These are phyloP conservation scores for Ophiostoma piceae DNA, from an alignment of 2,329 filamentous ascomycete genomes.

Conservation along the genomic window DNA sequence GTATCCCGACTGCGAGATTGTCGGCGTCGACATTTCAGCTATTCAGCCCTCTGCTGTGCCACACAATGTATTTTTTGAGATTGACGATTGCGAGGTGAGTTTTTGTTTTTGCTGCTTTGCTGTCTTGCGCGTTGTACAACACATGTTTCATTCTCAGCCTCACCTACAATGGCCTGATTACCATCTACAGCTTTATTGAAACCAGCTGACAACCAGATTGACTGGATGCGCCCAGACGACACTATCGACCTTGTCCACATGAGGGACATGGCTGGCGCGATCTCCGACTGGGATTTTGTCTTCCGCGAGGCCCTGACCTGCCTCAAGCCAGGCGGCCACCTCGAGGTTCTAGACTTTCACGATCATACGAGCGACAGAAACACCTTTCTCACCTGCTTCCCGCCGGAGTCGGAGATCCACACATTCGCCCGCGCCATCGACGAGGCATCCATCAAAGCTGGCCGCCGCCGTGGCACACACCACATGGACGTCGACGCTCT, in stretches of 20 bases:
- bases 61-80: constrained; percentile 55
- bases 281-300: constrained; percentile 51
- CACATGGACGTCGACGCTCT: constrained; percentile 33
- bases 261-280: constrained; percentile 51
- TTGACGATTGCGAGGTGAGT: constrained; percentile 50
- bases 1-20: constrained; percentile 51
- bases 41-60: constrained; percentile 54
- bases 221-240: constrained; percentile 51
- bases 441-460: constrained; percentile 43
- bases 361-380: constrained; percentile 35
- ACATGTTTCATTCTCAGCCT: not conserved
- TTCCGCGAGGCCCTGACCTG: constrained; percentile 50
- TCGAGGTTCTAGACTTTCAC: constrained; percentile 45
- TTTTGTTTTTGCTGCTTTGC: not conserved
- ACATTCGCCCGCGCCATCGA: constrained; percentile 22
- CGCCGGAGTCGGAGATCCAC: constrained; percentile 43
- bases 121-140: not conserved
- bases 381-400: constrained; percentile 29
- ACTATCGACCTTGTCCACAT: constrained; percentile 54
- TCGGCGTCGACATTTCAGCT: constrained; percentile 55
- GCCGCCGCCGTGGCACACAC: constrained; percentile 25
- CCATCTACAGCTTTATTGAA: not conserved
- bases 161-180: not conserved
- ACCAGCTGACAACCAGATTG: constrained; percentile 27
- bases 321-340: constrained; percentile 49